phyloP scores from a whole-genome alignment of 75 land plant species.

The Cryptomeria japonica region DNA sequence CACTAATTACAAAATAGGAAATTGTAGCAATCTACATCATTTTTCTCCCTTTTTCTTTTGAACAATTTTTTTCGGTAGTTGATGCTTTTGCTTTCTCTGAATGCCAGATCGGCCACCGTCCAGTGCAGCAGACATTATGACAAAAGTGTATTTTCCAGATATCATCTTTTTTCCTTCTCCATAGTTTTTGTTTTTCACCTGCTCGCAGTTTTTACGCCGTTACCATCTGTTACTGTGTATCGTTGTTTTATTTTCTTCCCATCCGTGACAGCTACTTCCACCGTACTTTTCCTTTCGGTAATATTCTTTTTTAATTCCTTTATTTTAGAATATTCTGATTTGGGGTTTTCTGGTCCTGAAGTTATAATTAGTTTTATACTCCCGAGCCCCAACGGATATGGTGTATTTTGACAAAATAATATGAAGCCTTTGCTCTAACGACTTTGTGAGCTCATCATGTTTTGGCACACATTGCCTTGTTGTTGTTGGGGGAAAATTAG shows the following conservation, averaged over 20 bases:
- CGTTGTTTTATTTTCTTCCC: neutral
- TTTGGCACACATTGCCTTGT: neutral
- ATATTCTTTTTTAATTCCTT: neutral
- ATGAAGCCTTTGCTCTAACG: neutral
- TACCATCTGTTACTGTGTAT: neutral
- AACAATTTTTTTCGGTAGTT: neutral
- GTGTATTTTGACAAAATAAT: neutral
- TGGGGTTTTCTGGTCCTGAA: neutral
- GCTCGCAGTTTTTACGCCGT: neutral
- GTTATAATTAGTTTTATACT: too few species aligned
- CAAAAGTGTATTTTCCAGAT: neutral
- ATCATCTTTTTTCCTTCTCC: too few species aligned
- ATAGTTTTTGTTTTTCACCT: neutral
- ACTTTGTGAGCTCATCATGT: neutral
- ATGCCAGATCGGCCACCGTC: slow-evolving; percentile 12
- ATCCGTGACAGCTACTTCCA: neutral
- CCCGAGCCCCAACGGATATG: neutral
- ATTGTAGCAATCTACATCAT: neutral
- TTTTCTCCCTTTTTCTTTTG: neutral
- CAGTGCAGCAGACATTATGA: neutral
- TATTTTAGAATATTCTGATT: neutral
- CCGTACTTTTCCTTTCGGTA: neutral
- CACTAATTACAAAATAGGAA: neutral
- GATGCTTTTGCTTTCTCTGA: slow-evolving; percentile 7
- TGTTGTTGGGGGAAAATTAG: neutral